These are phyloP conservation scores for Colletotrichum echinochloae DNA, from an alignment of 2,329 filamentous ascomycete species.

Conservation along the genomic window DNA sequence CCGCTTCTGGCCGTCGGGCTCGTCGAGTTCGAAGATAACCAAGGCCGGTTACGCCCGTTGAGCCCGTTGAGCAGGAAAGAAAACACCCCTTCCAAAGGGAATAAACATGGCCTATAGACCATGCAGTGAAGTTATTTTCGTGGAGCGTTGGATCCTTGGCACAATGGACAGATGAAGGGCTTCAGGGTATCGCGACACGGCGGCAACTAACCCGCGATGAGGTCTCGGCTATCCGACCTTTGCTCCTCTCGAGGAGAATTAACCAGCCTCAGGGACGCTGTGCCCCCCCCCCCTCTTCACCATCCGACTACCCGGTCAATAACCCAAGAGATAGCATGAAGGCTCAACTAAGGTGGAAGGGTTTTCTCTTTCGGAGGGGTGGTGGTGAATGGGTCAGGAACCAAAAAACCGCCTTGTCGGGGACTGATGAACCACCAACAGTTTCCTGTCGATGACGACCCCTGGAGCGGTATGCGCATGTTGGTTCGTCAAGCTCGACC, in stretches of 20 bases:
- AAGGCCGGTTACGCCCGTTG: neutral
- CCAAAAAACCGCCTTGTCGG: neutral
- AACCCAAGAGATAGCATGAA: neutral
- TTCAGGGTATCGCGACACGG: too few relatives aligned
- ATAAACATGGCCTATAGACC: neutral
- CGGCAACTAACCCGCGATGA: neutral
- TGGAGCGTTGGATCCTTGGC: neutral
- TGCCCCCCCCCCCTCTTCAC: neutral
- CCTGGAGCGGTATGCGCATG: neutral
- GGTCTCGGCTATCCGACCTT: neutral
- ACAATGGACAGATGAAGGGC: neutral
- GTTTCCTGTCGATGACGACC: neutral
- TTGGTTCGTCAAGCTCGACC: slow-evolving; percentile 2
- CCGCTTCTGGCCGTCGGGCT: neutral
- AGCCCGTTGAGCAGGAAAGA: neutral
- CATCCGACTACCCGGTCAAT: neutral
- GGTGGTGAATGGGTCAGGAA: neutral
- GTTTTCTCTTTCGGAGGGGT: too few relatives aligned
- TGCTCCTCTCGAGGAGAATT: neutral
- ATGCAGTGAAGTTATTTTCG: neutral
- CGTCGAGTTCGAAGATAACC: neutral
- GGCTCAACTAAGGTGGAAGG: neutral
- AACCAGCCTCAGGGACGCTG: neutral
- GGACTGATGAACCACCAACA: neutral
- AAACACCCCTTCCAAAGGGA: neutral